A percentile compares a stretch with the other conserved stretches of the same genome.
phyloP scores from a whole-genome alignment of 148 eudicot species.

The Amaranthus cruentus region DNA sequence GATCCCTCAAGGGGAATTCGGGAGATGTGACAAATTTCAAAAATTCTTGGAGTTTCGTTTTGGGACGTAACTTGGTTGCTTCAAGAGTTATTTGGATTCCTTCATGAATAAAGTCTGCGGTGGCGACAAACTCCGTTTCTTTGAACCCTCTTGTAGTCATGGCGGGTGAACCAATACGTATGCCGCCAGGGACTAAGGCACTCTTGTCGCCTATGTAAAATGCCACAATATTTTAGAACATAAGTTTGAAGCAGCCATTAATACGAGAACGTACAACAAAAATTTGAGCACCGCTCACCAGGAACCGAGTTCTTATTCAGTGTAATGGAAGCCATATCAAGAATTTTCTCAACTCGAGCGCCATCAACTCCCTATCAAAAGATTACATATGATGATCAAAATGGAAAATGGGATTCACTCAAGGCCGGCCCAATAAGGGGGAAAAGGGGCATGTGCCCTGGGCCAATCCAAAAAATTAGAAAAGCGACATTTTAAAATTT shows the following conservation, averaged over 20 bases:
- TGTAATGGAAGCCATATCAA: constrained; percentile 83
- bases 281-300: constrained; percentile 33
- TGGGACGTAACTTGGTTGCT: constrained; percentile 49
- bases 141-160: constrained; percentile 87
- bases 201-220: constrained; percentile 66
- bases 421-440: background rate
- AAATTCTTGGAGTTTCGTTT: constrained; percentile 78
- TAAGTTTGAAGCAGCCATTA: background rate
- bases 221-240: background rate
- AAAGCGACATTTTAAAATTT: too few relatives aligned
- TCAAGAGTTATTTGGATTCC: constrained; percentile 70
- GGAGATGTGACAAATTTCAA: constrained; percentile 55
- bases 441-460: too few relatives aligned
- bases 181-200: constrained; percentile 78
- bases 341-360: constrained; percentile 80
- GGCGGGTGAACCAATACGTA: constrained; percentile 83
- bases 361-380: constrained; percentile 58
- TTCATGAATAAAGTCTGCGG: constrained; percentile 79
- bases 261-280: background rate
- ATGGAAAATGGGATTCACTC: background rate
- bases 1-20: constrained; percentile 53
- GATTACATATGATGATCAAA: constrained; percentile 4
- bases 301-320: constrained; percentile 84
- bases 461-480: too few relatives aligned
- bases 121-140: constrained; percentile 59